Percentiles rank a stretch among this genome's conserved stretches.
These are phyloP conservation scores for Salicornia ramosissima DNA, from an alignment of 148 eudicot species.

Conservation along the genomic window DNA sequence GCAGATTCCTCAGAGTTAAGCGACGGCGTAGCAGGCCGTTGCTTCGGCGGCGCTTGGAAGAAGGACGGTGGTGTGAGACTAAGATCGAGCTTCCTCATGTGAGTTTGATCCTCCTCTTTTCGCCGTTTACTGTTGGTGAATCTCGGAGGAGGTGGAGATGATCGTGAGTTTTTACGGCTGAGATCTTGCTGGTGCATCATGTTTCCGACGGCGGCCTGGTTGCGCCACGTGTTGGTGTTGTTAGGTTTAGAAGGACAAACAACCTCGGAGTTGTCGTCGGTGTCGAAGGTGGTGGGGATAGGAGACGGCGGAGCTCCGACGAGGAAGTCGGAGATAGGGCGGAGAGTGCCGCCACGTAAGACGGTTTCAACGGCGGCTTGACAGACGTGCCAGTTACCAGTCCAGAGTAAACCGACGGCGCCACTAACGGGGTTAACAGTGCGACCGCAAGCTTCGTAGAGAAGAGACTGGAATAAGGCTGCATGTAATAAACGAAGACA, in stretches of 20 bases:
- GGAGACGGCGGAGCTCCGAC: conserved; percentile 26
- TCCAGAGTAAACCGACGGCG: conserved; percentile 60
- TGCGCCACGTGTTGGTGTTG: conserved; percentile 5
- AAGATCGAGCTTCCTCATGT: conserved; percentile 32
- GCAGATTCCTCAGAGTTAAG: conserved; percentile 61
- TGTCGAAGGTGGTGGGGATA: conserved; percentile 12
- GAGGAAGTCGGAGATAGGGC: conserved; percentile 51
- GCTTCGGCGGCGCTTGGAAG: conserved; percentile 11
- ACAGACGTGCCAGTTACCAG: conserved; percentile 79
- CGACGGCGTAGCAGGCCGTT: conserved; percentile 55
- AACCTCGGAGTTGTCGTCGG: conserved; percentile 43
- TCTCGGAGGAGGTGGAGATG: conserved; percentile 19
- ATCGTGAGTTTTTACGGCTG: neutral
- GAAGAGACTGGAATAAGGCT: conserved; percentile 70
- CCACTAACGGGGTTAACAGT: conserved; percentile 81
- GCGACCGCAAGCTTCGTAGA: conserved; percentile 74
- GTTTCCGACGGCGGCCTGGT: conserved; percentile 6
- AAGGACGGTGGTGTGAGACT: conserved; percentile 31
- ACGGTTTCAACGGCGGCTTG: conserved; percentile 70
- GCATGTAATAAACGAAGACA: neutral
- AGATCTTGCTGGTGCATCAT: conserved; percentile 29
- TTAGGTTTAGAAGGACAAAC: conserved; percentile 1
- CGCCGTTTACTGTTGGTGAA: conserved; percentile 21
- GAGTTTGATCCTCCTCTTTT: conserved; percentile 7
- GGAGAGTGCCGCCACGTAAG: conserved; percentile 59